These are phyloP conservation scores for Earliella scabrosa DNA, from an alignment of 1,284 basidiomycete species.

Conservation along the genomic window DNA sequence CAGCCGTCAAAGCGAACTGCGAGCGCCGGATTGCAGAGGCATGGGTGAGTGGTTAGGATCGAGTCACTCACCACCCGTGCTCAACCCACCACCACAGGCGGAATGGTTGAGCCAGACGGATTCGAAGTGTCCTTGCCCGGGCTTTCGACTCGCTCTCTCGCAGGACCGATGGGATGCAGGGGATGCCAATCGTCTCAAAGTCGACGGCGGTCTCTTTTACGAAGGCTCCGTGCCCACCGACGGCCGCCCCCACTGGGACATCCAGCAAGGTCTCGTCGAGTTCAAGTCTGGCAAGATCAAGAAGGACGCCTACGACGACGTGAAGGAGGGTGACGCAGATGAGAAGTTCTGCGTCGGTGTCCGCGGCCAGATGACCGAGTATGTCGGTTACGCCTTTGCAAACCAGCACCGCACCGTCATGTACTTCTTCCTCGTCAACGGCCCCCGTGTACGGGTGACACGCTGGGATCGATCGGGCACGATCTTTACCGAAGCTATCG, in stretches of 20 bases:
- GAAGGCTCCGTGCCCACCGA: background rate
- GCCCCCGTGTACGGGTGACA: background rate
- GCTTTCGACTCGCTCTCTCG: background rate
- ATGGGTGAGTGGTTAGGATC: background rate
- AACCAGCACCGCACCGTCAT: background rate
- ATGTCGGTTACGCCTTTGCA: background rate
- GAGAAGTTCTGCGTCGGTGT: background rate
- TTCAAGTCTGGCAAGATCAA: background rate
- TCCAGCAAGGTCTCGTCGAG: conserved; percentile 1
- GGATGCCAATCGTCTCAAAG: background rate
- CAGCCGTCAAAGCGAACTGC: too few relatives aligned
- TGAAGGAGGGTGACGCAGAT: background rate
- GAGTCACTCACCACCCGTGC: background rate
- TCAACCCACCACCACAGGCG: background rate
- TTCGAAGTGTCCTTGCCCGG: background rate
- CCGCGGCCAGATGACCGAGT: background rate
- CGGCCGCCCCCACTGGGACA: conserved; percentile 1
- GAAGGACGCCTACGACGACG: conserved; percentile 10
- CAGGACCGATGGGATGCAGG: background rate
- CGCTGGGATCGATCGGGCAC: conserved; percentile 4
- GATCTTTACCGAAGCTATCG: conserved; percentile 1
- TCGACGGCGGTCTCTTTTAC: conserved; percentile 6
- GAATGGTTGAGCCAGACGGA: background rate
- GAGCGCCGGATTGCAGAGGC: background rate
- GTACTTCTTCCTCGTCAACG: background rate